phyloP scores from a whole-genome alignment of 306 rosid species.

The Gastrolobium villosum region DNA sequence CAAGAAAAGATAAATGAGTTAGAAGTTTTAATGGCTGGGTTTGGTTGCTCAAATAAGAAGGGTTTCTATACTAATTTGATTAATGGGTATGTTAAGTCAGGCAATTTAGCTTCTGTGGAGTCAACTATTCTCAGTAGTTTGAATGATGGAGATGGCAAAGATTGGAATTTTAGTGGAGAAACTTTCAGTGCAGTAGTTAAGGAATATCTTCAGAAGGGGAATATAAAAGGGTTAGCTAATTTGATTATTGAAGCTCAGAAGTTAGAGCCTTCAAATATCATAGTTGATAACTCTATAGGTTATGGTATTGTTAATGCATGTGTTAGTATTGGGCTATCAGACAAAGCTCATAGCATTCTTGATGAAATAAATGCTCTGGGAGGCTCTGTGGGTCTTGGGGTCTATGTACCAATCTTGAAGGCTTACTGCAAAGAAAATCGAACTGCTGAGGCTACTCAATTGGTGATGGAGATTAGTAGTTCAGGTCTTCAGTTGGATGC shows the following conservation, averaged over 20 bases:
- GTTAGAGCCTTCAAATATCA: constrained; percentile 61
- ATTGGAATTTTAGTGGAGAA: constrained; percentile 65
- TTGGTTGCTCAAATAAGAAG: constrained; percentile 62
- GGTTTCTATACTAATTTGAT: constrained; percentile 69
- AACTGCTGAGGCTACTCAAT: constrained; percentile 83
- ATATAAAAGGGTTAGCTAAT: constrained; percentile 70
- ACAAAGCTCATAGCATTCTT: constrained; percentile 86
- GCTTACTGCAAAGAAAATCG: constrained; percentile 90
- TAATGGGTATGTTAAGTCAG: constrained; percentile 73
- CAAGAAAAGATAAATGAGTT: constrained; percentile 70
- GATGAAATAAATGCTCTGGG: constrained; percentile 82
- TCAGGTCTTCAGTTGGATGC: constrained; percentile 80
- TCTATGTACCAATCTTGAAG: constrained; percentile 85
- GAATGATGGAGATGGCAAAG: constrained; percentile 57
- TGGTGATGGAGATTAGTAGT: constrained; percentile 85
- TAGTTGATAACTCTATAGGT: constrained; percentile 70
- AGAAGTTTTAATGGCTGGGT: constrained; percentile 63
- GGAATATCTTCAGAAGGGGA: constrained; percentile 70
- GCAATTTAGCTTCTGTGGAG: constrained; percentile 72
- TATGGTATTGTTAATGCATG: constrained; percentile 83
- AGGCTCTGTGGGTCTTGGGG: constrained; percentile 86
- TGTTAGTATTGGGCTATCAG: constrained; percentile 73
- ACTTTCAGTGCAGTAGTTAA: constrained; percentile 72
- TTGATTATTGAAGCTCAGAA: constrained; percentile 80
- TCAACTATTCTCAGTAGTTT: constrained; percentile 65